phyloP scores from a whole-genome alignment of 73 alveolate genomes.

The Paraurostyla sp. region DNA sequence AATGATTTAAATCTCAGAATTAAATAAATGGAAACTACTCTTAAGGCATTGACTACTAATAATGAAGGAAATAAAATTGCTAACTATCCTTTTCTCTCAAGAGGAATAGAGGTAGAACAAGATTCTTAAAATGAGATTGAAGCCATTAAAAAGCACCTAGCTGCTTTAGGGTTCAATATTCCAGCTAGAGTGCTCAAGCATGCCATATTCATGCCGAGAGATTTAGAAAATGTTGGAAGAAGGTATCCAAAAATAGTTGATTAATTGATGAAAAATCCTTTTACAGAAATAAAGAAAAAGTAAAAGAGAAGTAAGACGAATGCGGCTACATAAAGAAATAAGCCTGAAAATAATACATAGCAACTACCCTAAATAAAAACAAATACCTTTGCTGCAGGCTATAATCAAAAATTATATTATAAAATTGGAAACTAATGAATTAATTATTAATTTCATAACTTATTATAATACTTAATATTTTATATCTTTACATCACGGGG shows the following conservation, averaged over 20 bases:
- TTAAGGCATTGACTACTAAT: not conserved
- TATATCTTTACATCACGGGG: too few relatives aligned
- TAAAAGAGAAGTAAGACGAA: not conserved
- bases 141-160: not conserved
- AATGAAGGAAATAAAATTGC: not conserved
- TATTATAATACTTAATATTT: too few relatives aligned
- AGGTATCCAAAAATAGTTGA: constrained; percentile 9
- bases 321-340: not conserved
- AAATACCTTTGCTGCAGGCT: not conserved
- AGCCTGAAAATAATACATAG: not conserved
- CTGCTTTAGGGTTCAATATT: not conserved
- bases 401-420: not conserved
- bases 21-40: not conserved
- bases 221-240: not conserved
- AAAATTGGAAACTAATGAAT: too few relatives aligned
- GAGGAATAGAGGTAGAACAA: constrained; percentile 21
- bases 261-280: not conserved
- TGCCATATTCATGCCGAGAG: constrained; percentile 38
- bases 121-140: constrained; percentile 13
- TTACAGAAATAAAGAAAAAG: not conserved
- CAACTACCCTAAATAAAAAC: not conserved
- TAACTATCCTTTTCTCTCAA: constrained; percentile 8
- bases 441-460: too few relatives aligned
- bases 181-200: constrained; percentile 28
- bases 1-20: too few relatives aligned